Evolutionary conservation across 2,329 filamentous ascomycete genomes (phyloP).

Genomic region (Hymenoscyphus albidus): DNA sequence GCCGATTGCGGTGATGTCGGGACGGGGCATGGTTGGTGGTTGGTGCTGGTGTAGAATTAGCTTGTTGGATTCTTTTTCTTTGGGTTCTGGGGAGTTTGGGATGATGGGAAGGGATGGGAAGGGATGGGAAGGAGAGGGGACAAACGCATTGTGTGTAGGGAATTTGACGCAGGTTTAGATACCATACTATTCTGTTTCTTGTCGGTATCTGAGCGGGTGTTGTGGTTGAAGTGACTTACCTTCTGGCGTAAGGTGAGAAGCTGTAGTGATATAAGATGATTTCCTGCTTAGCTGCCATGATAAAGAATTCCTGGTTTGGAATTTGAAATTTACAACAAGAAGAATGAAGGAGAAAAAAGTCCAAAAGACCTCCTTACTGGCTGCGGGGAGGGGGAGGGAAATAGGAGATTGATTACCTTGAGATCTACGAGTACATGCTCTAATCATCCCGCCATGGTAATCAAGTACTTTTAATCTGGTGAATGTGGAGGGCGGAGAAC

Average conservation of each 20-base stretch:
- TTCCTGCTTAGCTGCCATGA: conserved; percentile 19
- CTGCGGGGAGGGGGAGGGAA: neutral
- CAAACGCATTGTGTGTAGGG: conserved; percentile 64
- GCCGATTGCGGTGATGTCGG: conserved; percentile 58
- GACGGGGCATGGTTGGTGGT: conserved; percentile 62
- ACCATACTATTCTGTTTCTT: conserved; percentile 52
- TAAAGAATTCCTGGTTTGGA: neutral
- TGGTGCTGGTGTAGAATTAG: conserved; percentile 47
- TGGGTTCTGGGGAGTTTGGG: conserved; percentile 9
- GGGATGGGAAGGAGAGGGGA: no score
- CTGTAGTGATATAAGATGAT: conserved; percentile 62
- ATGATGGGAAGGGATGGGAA: neutral
- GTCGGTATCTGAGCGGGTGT: neutral
- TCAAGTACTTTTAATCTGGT: neutral
- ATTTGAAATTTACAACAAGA: neutral
- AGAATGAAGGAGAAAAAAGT: neutral
- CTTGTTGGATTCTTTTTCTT: no score
- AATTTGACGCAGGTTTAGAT: conserved; percentile 62
- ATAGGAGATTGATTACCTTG: neutral
- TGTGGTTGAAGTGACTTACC: conserved; percentile 29
- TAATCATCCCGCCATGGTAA: neutral
- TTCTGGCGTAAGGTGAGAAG: conserved; percentile 60
- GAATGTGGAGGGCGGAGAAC: conserved; percentile 1
- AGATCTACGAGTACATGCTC: neutral
- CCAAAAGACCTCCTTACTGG: neutral